Percentiles rank a stretch among this genome's conserved stretches.
phyloP scores from a whole-genome alignment of 331 rosid species.

The Saraca asoca region DNA sequence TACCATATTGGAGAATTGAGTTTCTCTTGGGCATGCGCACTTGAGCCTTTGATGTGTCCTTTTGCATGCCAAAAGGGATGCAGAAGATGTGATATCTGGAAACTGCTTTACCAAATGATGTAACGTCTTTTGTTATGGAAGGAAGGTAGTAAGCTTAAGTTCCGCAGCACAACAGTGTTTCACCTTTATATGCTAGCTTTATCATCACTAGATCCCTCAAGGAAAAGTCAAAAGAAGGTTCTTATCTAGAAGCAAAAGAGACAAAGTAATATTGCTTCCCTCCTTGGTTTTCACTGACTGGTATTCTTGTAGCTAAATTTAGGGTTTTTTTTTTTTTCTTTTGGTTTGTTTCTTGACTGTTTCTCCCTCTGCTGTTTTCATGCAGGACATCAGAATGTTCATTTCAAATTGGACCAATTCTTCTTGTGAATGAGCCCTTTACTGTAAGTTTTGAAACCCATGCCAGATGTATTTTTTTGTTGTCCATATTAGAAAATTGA shows the following conservation, averaged over 20 bases:
- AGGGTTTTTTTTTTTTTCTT: not conserved
- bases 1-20: conserved; percentile 18
- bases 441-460: conserved; percentile 59
- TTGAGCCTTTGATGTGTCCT: no score
- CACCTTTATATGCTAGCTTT: conserved; percentile 3
- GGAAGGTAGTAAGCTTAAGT: not conserved
- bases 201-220: not conserved
- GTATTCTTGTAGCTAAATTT: not conserved
- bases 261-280: not conserved
- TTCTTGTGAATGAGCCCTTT: conserved; percentile 71
- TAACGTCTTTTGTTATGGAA: not conserved
- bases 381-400: conserved; percentile 75
- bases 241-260: not conserved
- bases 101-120: no score
- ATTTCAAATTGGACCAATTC: conserved; percentile 90
- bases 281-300: not conserved
- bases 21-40: not conserved
- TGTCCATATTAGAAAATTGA: conserved; percentile 12
- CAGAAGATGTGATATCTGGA: no score
- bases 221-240: not conserved
- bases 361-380: conserved; percentile 14
- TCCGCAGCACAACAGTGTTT: not conserved
- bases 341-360: not conserved
- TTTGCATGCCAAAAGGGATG: no score
- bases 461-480: not conserved